Percentiles rank a stretch among this genome's conserved stretches.
Conservation (phyloP, 2,329 filamentous ascomycete genomes). For the Macrophomina tecta region DNA sequence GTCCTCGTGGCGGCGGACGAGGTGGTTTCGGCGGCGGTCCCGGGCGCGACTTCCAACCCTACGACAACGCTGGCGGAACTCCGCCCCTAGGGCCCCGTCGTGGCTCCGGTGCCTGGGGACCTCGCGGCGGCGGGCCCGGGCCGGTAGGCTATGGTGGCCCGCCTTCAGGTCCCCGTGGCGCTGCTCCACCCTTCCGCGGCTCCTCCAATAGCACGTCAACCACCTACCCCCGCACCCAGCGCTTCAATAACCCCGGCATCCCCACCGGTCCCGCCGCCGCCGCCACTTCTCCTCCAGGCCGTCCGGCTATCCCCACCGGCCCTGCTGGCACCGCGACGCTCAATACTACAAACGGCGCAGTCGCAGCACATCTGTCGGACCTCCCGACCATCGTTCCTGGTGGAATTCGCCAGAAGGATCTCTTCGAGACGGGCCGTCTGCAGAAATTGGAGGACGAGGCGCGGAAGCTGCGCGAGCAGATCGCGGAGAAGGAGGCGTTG, state of each 20-base stretch:
- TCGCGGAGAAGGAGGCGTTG: constrained; percentile 54
- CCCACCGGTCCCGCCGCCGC: constrained; percentile 26
- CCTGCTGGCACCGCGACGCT: constrained; percentile 18
- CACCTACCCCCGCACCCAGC: constrained; percentile 55
- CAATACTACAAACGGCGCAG: constrained; percentile 34
- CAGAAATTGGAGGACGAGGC: constrained; percentile 55
- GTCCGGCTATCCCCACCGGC: constrained; percentile 29
- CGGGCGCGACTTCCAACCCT: constrained; percentile 35
- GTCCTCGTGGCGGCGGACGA: constrained; percentile 48
- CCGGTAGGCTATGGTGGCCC: constrained; percentile 34
- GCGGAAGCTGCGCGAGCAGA: constrained; percentile 50
- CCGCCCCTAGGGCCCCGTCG: constrained; percentile 43
- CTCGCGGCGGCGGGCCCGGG: constrained; percentile 37
- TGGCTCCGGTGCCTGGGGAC: constrained; percentile 42
- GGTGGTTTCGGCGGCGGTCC: constrained; percentile 42
- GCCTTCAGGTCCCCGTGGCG: constrained; percentile 42
- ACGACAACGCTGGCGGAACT: constrained; percentile 39
- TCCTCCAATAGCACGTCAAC: constrained; percentile 51
- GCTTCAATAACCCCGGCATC: constrained; percentile 41
- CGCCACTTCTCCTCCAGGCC: constrained; percentile 4
- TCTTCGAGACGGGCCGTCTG: constrained; percentile 51
- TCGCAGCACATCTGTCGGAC: constrained; percentile 44
- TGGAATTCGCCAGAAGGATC: constrained; percentile 47
- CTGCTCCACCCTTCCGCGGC: constrained; percentile 47
- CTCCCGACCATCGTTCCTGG: constrained; percentile 53